Evolutionary conservation across 257 asterid genomes (phyloP), one percentile per base, ranked within the genome.

Genomic region (Cinchona pubescens): DNA sequence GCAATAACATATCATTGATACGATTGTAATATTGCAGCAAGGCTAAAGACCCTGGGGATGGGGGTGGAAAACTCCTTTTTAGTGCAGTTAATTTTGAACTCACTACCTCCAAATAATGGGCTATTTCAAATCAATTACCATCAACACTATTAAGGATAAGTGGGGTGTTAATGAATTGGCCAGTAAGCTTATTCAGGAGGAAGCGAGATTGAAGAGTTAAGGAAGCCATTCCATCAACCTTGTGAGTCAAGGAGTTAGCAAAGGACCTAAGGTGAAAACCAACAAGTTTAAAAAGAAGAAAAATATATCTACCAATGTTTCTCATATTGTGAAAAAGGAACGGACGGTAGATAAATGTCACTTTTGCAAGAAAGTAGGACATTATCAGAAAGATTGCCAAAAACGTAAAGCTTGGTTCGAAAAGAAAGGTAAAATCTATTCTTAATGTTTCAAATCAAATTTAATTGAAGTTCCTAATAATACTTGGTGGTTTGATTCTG

Each of bases 401-500:
- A 67, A 38, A 29, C 72, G 72, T 40, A 67, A 37, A 23, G 49
- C 10, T 11, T 67, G 72, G 72, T 38, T 67, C 32, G 72, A 67
- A 21, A 67, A 67, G 55, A 67, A 67, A 40, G 10, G 55, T 67
- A 67, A 11, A 9, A 10, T 15, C n/a, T n/a, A n/a, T 38, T 38
- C 2, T 3, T 0, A 23, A 67, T 16, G 72, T 40, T 43, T 13
- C 9, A 9, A 46, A 46, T 4, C 13, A 46, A 13, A 46, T 2
- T 38, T 27, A 7, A 7, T 7, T 38, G 42, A 38, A 38, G 42
- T 38, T 38, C 42, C 42, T 38, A 2, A 3, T 38, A 38, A 38
- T 38, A 38, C 67, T 62, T 71, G 73, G 73, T 72, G 61, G 78
- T 3, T 79, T 42, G 74, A 65, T 73, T 73, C 45, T 43, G 53